These are phyloP conservation scores for Ambrosiella xylebori DNA, from an alignment of 2,329 filamentous ascomycete genomes.

Conservation along the genomic window DNA sequence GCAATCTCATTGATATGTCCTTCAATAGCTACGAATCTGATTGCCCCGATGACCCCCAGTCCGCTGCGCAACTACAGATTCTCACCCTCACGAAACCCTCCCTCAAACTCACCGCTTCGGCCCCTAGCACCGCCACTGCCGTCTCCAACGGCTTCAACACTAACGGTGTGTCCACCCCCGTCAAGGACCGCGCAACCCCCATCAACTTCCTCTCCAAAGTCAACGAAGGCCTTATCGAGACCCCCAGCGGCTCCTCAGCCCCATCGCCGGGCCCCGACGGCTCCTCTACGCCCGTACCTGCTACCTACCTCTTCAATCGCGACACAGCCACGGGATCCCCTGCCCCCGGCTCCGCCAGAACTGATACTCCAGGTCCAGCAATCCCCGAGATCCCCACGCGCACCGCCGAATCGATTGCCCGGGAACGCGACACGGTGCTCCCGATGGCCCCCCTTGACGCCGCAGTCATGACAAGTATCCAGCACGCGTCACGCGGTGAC, in stretches of 20 bases:
- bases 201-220: slow-evolving; percentile 51
- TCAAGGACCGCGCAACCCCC: slow-evolving; percentile 46
- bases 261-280: slow-evolving; percentile 77
- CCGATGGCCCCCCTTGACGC: slow-evolving; percentile 72
- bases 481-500: slow-evolving; percentile 71
- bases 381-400: slow-evolving; percentile 13
- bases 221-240: slow-evolving; percentile 47
- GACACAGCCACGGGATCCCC: slow-evolving; percentile 31
- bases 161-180: slow-evolving; percentile 37
- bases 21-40: slow-evolving; percentile 88
- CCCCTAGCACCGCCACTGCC: slow-evolving; percentile 22
- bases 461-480: slow-evolving; percentile 77
- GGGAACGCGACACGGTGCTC: slow-evolving; percentile 62
- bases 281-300: slow-evolving; percentile 45
- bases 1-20: slow-evolving; percentile 69
- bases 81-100: slow-evolving; percentile 43
- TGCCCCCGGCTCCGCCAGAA: slow-evolving; percentile 34
- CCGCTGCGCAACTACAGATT: slow-evolving; percentile 61
- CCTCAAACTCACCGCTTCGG: slow-evolving; percentile 26
- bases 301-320: slow-evolving; percentile 36
- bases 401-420: slow-evolving; percentile 34
- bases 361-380: slow-evolving; percentile 26
- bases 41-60: slow-evolving; percentile 71
- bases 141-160: neutral
- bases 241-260: slow-evolving; percentile 70